These are phyloP conservation scores for Microdochium trichocladiopsis DNA, from an alignment of 2,329 filamentous ascomycete species.

Conservation along the genomic window DNA sequence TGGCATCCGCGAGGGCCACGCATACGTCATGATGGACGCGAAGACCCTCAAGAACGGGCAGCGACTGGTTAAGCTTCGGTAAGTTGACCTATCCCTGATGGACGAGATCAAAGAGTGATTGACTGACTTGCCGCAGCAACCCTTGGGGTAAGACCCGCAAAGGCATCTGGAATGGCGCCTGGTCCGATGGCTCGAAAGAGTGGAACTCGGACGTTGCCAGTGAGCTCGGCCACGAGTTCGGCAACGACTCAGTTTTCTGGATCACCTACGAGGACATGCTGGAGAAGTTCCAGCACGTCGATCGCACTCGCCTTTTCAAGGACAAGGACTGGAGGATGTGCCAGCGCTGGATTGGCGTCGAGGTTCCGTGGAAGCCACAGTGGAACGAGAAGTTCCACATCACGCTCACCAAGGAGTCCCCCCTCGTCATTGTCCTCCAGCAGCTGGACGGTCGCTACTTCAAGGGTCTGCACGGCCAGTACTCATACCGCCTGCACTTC, in stretches of 20 bases:
- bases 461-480: conserved; percentile 53
- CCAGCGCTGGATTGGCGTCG: conserved; percentile 54
- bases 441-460: conserved; percentile 59
- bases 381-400: conserved; percentile 58
- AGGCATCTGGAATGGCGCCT: conserved; percentile 52
- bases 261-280: conserved; percentile 57
- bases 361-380: conserved; percentile 54
- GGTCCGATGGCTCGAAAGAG: conserved; percentile 54
- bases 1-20: conserved; percentile 51
- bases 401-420: conserved; percentile 45
- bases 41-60: conserved; percentile 43
- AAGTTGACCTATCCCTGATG: conserved; percentile 5
- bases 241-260: conserved; percentile 58
- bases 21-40: conserved; percentile 55
- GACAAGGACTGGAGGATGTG: conserved; percentile 50
- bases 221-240: conserved; percentile 52
- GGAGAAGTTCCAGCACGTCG: conserved; percentile 54
- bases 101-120: background rate
- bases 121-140: conserved; percentile 29
- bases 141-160: conserved; percentile 54
- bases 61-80: conserved; percentile 48
- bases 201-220: conserved; percentile 51
- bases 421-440: conserved; percentile 51
- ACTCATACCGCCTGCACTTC: conserved; percentile 42
- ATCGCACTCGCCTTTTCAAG: conserved; percentile 55